These are phyloP conservation scores for Kurtzmaniella fragi DNA, from an alignment of 805 yeast species.

Conservation along the genomic window DNA sequence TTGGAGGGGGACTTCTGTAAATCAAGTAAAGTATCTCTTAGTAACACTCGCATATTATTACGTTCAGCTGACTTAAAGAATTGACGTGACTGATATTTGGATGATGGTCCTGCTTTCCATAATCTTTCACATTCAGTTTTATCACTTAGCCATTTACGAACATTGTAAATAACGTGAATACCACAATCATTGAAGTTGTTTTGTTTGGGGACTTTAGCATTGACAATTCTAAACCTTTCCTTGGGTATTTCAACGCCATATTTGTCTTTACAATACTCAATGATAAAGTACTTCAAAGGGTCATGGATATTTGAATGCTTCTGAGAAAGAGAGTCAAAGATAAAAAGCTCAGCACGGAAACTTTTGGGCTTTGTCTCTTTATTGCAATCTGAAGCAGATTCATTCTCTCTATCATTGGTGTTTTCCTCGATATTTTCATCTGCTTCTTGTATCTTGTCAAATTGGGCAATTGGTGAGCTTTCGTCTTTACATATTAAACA, in stretches of 20 bases:
- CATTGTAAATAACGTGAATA: constrained; percentile 77
- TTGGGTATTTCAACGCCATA: constrained; percentile 43
- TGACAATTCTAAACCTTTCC: constrained; percentile 41
- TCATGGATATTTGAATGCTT: constrained; percentile 46
- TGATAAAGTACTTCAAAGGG: constrained; percentile 56
- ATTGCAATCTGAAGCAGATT: constrained; percentile 1
- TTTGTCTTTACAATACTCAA: constrained; percentile 66
- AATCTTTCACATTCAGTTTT: constrained; percentile 43
- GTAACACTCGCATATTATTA: constrained; percentile 20
- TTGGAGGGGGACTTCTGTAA: constrained; percentile 16
- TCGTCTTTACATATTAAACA: constrained; percentile 5
- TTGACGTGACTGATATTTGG: constrained; percentile 7
- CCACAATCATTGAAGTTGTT: constrained; percentile 94
- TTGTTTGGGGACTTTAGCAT: constrained; percentile 72
- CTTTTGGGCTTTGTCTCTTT: constrained; percentile 2
- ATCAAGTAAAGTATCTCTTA: constrained; percentile 17
- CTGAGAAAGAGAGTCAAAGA: constrained; percentile 74
- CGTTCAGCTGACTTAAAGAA: constrained; percentile 26
- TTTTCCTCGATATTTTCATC: constrained; percentile 5
- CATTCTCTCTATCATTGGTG: constrained; percentile 2
- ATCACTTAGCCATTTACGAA: constrained; percentile 50
- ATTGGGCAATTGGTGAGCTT: background rate
- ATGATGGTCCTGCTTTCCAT: constrained; percentile 32
- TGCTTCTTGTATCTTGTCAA: background rate
- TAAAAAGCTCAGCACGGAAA: constrained; percentile 38